These are phyloP conservation scores for Pseudocercospora cruenta DNA, from an alignment of 2,329 filamentous ascomycete genomes.

Conservation along the genomic window DNA sequence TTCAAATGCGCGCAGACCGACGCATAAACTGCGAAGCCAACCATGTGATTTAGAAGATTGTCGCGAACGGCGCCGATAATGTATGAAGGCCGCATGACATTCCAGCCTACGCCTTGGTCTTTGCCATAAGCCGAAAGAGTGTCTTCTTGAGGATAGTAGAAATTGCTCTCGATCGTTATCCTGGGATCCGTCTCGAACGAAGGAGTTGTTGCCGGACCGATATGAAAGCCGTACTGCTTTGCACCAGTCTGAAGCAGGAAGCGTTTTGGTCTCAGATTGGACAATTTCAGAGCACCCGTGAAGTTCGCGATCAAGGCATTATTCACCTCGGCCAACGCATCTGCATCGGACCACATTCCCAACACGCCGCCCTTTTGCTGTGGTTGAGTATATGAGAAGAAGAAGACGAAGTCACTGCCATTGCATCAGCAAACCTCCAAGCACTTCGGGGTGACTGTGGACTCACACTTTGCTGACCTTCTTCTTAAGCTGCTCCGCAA, in stretches of 20 bases:
- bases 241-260: conserved; percentile 55
- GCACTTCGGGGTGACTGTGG: background rate
- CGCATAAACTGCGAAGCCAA: conserved; percentile 53
- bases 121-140: conserved; percentile 47
- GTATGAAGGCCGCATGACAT: conserved; percentile 50
- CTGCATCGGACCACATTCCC: conserved; percentile 32
- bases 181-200: conserved; percentile 51
- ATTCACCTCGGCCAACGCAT: conserved; percentile 43
- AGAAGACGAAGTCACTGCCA: conserved; percentile 52
- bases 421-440: conserved; percentile 30
- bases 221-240: conserved; percentile 55
- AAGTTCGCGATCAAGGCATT: conserved; percentile 19
- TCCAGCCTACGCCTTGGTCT: conserved; percentile 41
- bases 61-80: conserved; percentile 55
- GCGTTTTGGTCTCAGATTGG: conserved; percentile 43
- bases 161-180: conserved; percentile 52
- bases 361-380: conserved; percentile 31
- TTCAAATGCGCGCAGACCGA: conserved; percentile 47
- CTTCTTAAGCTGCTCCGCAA: conserved; percentile 36
- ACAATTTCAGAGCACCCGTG: conserved; percentile 18
- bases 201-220: conserved; percentile 48
- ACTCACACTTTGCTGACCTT: conserved; percentile 19
- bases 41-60: conserved; percentile 52
- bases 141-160: conserved; percentile 60
- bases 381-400: conserved; percentile 54